phyloP scores from a whole-genome alignment of 306 rosid species.

The Prunus campanulata region DNA sequence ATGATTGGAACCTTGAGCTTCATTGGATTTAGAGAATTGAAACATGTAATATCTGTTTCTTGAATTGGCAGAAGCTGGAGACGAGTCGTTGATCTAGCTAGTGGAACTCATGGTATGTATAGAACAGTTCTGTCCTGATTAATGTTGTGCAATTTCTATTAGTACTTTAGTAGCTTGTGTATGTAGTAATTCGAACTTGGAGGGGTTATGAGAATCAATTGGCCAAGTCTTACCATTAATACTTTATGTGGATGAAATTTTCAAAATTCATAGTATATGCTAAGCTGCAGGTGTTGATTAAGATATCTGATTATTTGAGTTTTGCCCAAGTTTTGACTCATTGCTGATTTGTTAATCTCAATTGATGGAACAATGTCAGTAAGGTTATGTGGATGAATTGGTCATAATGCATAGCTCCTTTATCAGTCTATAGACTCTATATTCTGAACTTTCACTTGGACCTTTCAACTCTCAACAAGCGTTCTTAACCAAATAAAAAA shows the following conservation, averaged over 20 bases:
- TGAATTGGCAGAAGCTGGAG: constrained; percentile 62
- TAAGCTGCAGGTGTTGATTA: neutral
- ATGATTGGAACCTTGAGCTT: neutral
- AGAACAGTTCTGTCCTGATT: neutral
- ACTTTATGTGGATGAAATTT: neutral
- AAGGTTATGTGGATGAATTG: too few relatives aligned
- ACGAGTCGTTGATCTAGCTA: constrained; percentile 53
- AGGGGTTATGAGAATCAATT: neutral
- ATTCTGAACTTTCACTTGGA: neutral
- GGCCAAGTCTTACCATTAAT: neutral
- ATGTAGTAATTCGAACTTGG: neutral
- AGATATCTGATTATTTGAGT: neutral
- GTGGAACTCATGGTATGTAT: constrained; percentile 1
- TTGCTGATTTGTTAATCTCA: neutral
- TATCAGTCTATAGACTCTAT: too few relatives aligned
- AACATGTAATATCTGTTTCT: neutral
- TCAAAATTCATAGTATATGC: neutral
- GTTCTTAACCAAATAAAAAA: too few relatives aligned
- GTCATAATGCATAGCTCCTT: neutral
- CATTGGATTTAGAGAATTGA: neutral
- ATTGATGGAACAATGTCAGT: neutral
- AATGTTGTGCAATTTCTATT: neutral
- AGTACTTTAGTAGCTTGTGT: neutral
- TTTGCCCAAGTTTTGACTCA: neutral
- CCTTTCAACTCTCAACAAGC: neutral